Conservation (phyloP, 225 moss, liverwort and hornwort species). For the Bryum argenteum region DNA sequence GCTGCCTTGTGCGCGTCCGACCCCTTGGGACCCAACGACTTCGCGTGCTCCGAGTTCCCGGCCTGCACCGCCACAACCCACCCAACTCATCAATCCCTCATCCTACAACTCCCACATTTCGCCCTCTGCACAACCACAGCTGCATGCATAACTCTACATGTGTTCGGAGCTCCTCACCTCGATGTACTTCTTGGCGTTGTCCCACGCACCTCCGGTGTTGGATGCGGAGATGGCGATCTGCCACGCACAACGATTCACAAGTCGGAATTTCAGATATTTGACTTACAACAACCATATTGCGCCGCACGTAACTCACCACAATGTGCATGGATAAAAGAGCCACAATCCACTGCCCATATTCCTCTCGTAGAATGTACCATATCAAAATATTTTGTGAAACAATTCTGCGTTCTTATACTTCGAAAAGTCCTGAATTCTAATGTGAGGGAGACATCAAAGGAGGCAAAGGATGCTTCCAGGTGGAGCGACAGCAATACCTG, state of each 20-base stretch:
- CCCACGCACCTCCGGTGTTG: constrained; percentile 76
- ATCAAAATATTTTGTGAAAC: too few species aligned
- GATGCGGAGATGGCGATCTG: constrained; percentile 70
- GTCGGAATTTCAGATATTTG: too few species aligned
- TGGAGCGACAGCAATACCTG: constrained; percentile 41
- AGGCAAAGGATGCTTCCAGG: neutral
- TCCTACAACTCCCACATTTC: too few species aligned
- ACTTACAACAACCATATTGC: too few species aligned
- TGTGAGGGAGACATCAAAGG: too few species aligned
- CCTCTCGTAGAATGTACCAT: too few species aligned
- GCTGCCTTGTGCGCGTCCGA: constrained; percentile 72
- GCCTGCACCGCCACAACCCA: constrained; percentile 33
- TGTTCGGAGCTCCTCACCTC: constrained; percentile 27
- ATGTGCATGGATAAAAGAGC: too few species aligned
- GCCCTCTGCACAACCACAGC: neutral
- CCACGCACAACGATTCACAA: neutral
- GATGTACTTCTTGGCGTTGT: constrained; percentile 77
- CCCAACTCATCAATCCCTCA: neutral
- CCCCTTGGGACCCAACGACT: constrained; percentile 64
- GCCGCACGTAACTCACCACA: too few species aligned
- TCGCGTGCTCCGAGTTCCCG: constrained; percentile 58
- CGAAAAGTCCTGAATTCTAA: too few species aligned
- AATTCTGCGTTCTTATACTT: too few species aligned
- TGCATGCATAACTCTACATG: neutral
- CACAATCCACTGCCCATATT: too few species aligned